Percentiles rank a stretch among this genome's conserved stretches.
phyloP scores from a whole-genome alignment of 768 basidiomycete species.

The Agrocybe praecox region DNA sequence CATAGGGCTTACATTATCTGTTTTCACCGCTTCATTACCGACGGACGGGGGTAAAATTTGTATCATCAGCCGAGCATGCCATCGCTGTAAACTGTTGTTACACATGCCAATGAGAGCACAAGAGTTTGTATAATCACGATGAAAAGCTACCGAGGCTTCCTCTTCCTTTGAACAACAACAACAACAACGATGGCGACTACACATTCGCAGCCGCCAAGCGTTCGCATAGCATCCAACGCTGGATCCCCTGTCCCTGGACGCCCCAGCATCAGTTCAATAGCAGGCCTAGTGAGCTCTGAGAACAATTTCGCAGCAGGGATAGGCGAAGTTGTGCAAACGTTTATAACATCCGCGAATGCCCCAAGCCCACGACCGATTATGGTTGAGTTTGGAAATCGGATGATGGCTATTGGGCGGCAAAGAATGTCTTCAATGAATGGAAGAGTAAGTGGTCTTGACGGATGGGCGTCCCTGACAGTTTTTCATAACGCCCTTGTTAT shows the following conservation, averaged over 20 bases:
- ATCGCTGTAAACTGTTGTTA: neutral
- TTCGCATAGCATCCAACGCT: slow-evolving; percentile 16
- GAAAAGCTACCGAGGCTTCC: neutral
- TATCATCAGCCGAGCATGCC: neutral
- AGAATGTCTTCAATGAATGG: slow-evolving; percentile 33
- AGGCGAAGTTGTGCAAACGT: slow-evolving; percentile 32
- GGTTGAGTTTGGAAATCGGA: slow-evolving; percentile 30
- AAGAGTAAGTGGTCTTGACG: slow-evolving; percentile 21
- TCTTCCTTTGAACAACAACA: neutral
- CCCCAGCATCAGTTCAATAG: slow-evolving; percentile 14
- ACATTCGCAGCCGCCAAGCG: slow-evolving; percentile 18
- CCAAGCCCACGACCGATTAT: slow-evolving; percentile 30
- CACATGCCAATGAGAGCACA: neutral
- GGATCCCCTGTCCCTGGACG: slow-evolving; percentile 14
- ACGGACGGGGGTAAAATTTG: neutral
- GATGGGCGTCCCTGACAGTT: neutral
- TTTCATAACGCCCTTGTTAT: neutral
- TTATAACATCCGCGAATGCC: slow-evolving; percentile 17
- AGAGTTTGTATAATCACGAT: neutral
- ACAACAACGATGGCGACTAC: slow-evolving; percentile 6
- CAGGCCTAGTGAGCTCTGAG: slow-evolving; percentile 21
- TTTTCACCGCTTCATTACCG: neutral
- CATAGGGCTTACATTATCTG: neutral
- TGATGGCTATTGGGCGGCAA: slow-evolving; percentile 36
- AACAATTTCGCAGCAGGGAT: slow-evolving; percentile 34